Evolutionary conservation across 192 early-diverging fungal genomes (phyloP).

Genomic region (Entomortierella lignicola): DNA sequence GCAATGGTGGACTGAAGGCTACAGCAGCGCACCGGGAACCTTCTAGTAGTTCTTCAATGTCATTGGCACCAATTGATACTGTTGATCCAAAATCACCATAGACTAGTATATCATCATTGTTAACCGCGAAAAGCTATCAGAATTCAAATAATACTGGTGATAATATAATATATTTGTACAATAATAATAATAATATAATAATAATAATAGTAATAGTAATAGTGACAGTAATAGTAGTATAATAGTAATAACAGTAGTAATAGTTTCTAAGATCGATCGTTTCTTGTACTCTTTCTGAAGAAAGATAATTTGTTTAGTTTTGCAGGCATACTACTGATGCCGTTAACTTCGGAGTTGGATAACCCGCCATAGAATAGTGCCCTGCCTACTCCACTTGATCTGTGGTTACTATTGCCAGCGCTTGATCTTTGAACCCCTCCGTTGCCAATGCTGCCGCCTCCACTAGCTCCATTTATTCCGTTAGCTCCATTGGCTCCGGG

Average conservation of each 20-base stretch:
- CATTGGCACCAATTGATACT: neutral
- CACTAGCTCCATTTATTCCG: neutral
- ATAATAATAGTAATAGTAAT: neutral
- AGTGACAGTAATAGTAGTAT: neutral
- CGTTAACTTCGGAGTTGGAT: slow-evolving; percentile 25
- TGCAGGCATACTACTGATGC: slow-evolving; percentile 8
- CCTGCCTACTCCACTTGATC: slow-evolving; percentile 9
- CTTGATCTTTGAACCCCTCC: slow-evolving; percentile 14
- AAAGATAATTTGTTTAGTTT: slow-evolving; percentile 46
- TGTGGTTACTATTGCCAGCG: neutral
- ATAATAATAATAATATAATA: neutral
- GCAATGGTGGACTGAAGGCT: slow-evolving; percentile 32
- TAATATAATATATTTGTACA: neutral
- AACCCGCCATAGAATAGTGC: slow-evolving; percentile 35
- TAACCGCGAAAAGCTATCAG: neutral
- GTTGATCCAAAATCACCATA: neutral
- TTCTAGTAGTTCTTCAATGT: neutral
- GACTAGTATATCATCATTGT: neutral
- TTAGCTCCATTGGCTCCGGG: neutral
- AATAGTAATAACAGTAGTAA: neutral
- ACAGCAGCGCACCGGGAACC: slow-evolving; percentile 11
- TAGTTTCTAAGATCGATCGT: slow-evolving; percentile 20
- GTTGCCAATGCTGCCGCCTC: neutral
- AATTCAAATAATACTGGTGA: neutral
- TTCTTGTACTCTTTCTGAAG: slow-evolving; percentile 41